Percentiles rank a stretch among this genome's conserved stretches.
Conservation (phyloP, 768 basidiomycete genomes). For the Cystofilobasidium ferigula region DNA sequence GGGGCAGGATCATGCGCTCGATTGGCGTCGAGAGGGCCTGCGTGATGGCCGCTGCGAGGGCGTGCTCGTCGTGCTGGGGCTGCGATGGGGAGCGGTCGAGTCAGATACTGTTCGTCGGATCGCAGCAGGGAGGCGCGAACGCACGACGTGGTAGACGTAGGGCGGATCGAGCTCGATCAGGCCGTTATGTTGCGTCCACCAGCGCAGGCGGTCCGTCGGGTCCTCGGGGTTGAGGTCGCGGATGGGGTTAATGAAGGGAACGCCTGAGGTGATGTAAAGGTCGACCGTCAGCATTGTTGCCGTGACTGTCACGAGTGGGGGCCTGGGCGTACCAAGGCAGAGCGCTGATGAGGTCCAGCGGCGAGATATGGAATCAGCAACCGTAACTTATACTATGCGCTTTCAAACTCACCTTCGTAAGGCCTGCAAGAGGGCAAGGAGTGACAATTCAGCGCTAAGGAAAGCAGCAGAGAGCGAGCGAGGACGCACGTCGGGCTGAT, state of each 20-base stretch:
- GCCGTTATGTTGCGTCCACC: constrained; percentile 33
- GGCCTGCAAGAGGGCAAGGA: constrained; percentile 3
- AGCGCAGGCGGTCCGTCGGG: constrained; percentile 30
- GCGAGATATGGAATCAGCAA: neutral
- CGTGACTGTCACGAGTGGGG: too few relatives aligned
- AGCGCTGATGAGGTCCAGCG: constrained; percentile 8
- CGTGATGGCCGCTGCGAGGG: constrained; percentile 6
- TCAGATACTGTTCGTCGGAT: neutral
- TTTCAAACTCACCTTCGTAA: constrained; percentile 9
- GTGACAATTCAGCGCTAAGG: neutral
- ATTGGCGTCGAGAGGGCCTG: constrained; percentile 9
- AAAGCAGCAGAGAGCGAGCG: too few relatives aligned
- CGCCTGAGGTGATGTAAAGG: constrained; percentile 31
- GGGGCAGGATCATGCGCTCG: constrained; percentile 11
- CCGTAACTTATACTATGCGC: too few relatives aligned
- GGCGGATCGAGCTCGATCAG: constrained; percentile 29
- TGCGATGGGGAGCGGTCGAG: too few relatives aligned
- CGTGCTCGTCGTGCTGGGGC: constrained; percentile 18
- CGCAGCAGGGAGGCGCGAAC: neutral
- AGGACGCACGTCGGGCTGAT: constrained; percentile 23
- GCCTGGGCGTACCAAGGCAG: constrained; percentile 14
- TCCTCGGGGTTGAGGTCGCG: constrained; percentile 28
- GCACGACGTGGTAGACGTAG: constrained; percentile 32
- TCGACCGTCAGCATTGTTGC: neutral
- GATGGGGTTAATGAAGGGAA: constrained; percentile 37